A percentile compares a stretch with the other conserved stretches of the same genome.
These are phyloP conservation scores for Marasmius tenuissimus DNA, from an alignment of 1,284 basidiomycete genomes.

Conservation along the genomic window DNA sequence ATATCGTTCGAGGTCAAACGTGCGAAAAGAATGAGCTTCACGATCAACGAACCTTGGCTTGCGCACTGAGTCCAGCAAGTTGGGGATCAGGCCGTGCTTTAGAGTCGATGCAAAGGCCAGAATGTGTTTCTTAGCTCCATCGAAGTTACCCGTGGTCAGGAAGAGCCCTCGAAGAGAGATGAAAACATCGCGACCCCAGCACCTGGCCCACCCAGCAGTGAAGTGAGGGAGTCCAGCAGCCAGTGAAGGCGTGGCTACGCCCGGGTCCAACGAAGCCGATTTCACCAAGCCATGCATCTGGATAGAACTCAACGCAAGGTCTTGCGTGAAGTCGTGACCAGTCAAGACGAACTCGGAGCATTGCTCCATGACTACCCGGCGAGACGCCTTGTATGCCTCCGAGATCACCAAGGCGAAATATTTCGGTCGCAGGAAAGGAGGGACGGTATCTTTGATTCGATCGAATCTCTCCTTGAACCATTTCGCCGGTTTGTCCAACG, in stretches of 20 bases:
- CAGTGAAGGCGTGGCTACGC: slow-evolving; percentile 71
- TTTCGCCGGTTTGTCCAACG: slow-evolving; percentile 65
- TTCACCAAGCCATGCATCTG: slow-evolving; percentile 92
- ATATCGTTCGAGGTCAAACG: slow-evolving; percentile 13
- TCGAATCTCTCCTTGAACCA: slow-evolving; percentile 89
- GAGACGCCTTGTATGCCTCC: slow-evolving; percentile 87
- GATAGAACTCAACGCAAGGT: slow-evolving; percentile 81
- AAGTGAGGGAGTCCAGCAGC: slow-evolving; percentile 97
- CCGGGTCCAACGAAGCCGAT: slow-evolving; percentile 83
- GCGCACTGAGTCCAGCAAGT: slow-evolving; percentile 84
- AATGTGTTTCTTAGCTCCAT: slow-evolving; percentile 84
- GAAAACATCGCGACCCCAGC: slow-evolving; percentile 97
- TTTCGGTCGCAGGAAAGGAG: slow-evolving; percentile 88
- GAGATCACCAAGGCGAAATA: slow-evolving; percentile 91
- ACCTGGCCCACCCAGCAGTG: slow-evolving; percentile 86
- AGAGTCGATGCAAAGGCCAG: slow-evolving; percentile 85
- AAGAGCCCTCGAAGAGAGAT: slow-evolving; percentile 92
- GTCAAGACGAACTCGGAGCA: slow-evolving; percentile 81
- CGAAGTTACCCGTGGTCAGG: slow-evolving; percentile 88
- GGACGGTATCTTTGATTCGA: slow-evolving; percentile 68
- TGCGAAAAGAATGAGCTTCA: slow-evolving; percentile 18
- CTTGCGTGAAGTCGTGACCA: slow-evolving; percentile 88
- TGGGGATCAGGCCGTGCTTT: slow-evolving; percentile 91
- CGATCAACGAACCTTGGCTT: slow-evolving; percentile 66
- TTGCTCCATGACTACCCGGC: slow-evolving; percentile 79